Evolutionary conservation across 2,329 filamentous ascomycete species (phyloP), one percentile per base, ranked within the genome.

Genomic region (Coleophoma eucalyptorum): DNA sequence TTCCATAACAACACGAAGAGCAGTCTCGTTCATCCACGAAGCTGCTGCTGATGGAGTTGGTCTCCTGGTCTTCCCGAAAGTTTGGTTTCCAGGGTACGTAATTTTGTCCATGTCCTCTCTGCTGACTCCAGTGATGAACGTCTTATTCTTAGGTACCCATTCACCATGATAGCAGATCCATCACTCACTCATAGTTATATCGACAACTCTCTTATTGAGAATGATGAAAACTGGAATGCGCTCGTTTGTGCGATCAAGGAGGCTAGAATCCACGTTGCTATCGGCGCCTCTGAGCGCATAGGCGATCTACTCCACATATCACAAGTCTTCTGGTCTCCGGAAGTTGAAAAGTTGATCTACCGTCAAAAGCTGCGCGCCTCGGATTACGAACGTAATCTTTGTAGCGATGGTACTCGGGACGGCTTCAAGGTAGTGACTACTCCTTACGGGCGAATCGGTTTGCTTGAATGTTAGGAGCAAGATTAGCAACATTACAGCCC

Each of bases 31-130:
- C n/a, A n/a, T n/a, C n/a, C n/a, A n/a, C n/a, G n/a, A n/a, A n/a
- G n/a, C n/a, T n/a, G n/a, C n/a, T n/a, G n/a, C n/a, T n/a, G n/a
- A n/a, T n/a, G n/a, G n/a, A n/a, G n/a, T n/a, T n/a, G n/a, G n/a
- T n/a, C n/a, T n/a, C n/a, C n/a, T n/a, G n/a, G 15, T 20, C 11
- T 16, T 57, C n/a, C 45, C 45, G 10, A 32, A 48, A 21, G 7
- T 48, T 7, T 48, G 45, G 45, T 48, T 48, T 32, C 45, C 45
- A 16, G 45, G 45, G 45, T 48, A 41, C 41, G 45, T 32, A 20
- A 40, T n/a, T n/a, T n/a, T n/a, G n/a, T n/a, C n/a, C 21, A 19
- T 20, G 20, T 11, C 31, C 26, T 32, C 19, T n/a, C n/a, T n/a
- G n/a, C n/a, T n/a, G n/a, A n/a, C n/a, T 41, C 8, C 15, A 12